Evolutionary conservation across 2,329 filamentous ascomycete genomes (phyloP), one percentile per base, ranked within the genome.

Genomic region (Fusarium globosum): DNA sequence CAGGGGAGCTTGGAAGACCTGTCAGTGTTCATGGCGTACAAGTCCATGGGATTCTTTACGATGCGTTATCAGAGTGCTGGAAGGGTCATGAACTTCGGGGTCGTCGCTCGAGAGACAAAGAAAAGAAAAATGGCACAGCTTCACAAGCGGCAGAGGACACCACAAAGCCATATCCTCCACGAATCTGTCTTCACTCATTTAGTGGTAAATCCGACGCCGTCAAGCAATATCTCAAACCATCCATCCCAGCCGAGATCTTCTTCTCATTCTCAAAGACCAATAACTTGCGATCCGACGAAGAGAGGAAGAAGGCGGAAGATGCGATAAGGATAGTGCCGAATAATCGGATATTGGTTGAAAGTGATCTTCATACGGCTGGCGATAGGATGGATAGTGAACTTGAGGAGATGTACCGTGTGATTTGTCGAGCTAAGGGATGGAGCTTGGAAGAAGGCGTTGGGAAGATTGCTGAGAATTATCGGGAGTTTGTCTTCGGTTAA

Each of bases 151-250:
- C 35, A 0, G 18, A 23, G 2, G 2, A 26, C 0, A 5, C 1
- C 0, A 2, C 26, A 1, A 76, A 76, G 2, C 92, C 2, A 0
- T 97, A 91, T 76, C 94, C 95, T 7, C 94, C 94, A 1, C 86
- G 94, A 8, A 91, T 98, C 75, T 98, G 95, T 78, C 88, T 98
- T 67, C 95, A 98, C 80, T 97, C 95, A 0, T 98, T 94, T 80
- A 96, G 93, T 33, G 95, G 94, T 0, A 89, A 92, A 6, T 86
- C 89, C 9, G 91, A 96, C 43, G 88, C 91, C 9, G 83, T 97
- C 23, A 92, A 89, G 71, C 94, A 94, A 79, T 97, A 97, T 75
- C 83, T 93, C 30, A 88, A 93, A 60, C 88, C 90, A 2, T 86
- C 88, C 1, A 90, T 96, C 9, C 95, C 95, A 0, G 89, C 90